phyloP scores from a whole-genome alignment of 1,284 basidiomycete species.

The Pterulicium gracile region DNA sequence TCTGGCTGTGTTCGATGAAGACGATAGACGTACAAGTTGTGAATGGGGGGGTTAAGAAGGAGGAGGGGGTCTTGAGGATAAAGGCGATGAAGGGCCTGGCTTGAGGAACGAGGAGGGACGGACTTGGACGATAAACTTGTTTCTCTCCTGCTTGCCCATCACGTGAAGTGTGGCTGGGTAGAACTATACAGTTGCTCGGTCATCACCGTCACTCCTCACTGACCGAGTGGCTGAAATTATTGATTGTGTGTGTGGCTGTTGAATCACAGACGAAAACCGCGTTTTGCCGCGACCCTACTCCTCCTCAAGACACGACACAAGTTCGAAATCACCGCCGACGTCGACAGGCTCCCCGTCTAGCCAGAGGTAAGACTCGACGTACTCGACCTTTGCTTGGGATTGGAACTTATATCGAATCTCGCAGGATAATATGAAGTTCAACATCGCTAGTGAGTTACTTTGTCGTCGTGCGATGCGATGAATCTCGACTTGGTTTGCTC shows the following conservation, averaged over 20 bases:
- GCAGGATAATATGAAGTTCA: slow-evolving; percentile 76
- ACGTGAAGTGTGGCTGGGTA: background rate
- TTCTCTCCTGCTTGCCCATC: background rate
- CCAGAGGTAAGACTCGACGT: slow-evolving; percentile 15
- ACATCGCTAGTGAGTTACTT: slow-evolving; percentile 78
- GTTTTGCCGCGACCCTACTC: slow-evolving; percentile 5
- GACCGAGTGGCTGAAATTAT: background rate
- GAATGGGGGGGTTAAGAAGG: slow-evolving; percentile 5
- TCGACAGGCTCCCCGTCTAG: slow-evolving; percentile 15
- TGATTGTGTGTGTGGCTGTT: background rate
- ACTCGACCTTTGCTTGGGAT: background rate
- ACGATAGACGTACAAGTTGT: slow-evolving; percentile 7
- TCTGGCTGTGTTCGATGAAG: slow-evolving; percentile 16
- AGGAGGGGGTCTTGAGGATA: slow-evolving; percentile 18
- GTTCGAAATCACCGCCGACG: slow-evolving; percentile 28
- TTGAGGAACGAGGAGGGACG: slow-evolving; percentile 7
- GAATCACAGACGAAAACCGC: background rate
- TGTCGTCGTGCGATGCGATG: slow-evolving; percentile 1
- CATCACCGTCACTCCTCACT: slow-evolving; percentile 11
- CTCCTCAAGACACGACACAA: slow-evolving; percentile 23
- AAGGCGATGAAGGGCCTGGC: background rate
- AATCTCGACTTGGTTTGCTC: slow-evolving; percentile 10
- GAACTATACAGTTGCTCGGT: slow-evolving; percentile 2
- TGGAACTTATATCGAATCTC: background rate
- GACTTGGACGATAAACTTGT: slow-evolving; percentile 1